Percentiles rank a stretch among this genome's conserved stretches.
phyloP scores from a whole-genome alignment of 331 rosid species.

The Quercus tomentella region DNA sequence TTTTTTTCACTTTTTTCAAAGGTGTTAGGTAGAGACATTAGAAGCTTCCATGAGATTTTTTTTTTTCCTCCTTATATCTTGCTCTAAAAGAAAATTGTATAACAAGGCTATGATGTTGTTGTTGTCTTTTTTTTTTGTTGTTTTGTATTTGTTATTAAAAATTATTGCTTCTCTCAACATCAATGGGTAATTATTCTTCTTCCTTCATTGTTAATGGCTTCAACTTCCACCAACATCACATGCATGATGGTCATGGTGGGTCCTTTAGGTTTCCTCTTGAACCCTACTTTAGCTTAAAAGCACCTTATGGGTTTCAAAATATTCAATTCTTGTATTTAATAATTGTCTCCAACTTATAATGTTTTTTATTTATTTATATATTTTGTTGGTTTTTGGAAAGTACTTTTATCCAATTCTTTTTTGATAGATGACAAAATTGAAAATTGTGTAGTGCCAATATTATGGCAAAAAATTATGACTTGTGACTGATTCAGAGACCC shows the following conservation, averaged over 20 bases:
- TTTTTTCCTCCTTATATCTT: constrained; percentile 1
- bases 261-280: constrained; percentile 27
- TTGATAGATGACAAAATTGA: constrained; percentile 28
- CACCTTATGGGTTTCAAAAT: constrained; percentile 22
- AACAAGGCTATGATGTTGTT: background rate
- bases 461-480: background rate
- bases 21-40: constrained; percentile 70
- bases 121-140: background rate
- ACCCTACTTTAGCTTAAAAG: constrained; percentile 31
- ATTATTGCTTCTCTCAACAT: constrained; percentile 12
- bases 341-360: background rate
- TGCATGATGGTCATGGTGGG: constrained; percentile 46
- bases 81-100: background rate
- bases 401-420: background rate
- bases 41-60: constrained; percentile 68
- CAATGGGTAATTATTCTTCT: constrained; percentile 26
- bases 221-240: constrained; percentile 62
- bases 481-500: background rate
- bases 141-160: background rate
- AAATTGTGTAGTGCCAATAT: constrained; percentile 15
- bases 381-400: constrained; percentile 25
- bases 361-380: background rate
- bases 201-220: constrained; percentile 32
- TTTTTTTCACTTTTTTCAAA: constrained; percentile 51
- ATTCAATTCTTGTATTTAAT: constrained; percentile 24